Percentiles rank a stretch among this genome's conserved stretches.
Conservation (phyloP, 1,139 yeast genomes). For the Candida labiduridarum region DNA sequence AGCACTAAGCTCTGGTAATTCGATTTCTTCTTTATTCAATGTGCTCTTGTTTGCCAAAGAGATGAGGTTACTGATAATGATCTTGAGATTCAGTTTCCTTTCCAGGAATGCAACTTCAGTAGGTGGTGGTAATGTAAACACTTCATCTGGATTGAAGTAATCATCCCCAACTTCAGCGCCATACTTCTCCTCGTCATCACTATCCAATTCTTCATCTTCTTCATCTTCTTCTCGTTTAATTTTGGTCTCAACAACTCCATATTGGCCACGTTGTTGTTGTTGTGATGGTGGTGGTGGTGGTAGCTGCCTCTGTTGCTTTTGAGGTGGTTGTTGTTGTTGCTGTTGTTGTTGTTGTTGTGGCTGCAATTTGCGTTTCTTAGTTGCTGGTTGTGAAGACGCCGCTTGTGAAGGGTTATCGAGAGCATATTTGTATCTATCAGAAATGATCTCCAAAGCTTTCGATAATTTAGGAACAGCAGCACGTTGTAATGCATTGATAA, state of each 20-base stretch:
- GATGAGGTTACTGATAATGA: constrained; percentile 59
- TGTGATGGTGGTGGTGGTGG: not conserved
- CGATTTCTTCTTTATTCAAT: constrained; percentile 22
- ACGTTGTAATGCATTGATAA: constrained; percentile 60
- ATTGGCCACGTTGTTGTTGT: not conserved
- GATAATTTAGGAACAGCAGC: constrained; percentile 56
- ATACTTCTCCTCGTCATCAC: constrained; percentile 30
- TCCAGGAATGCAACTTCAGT: constrained; percentile 46
- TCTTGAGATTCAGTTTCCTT: constrained; percentile 53
- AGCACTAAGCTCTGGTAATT: constrained; percentile 23
- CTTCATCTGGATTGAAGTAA: constrained; percentile 42
- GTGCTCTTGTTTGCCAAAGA: constrained; percentile 38
- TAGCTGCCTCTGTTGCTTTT: not conserved
- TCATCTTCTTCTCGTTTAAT: constrained; percentile 9
- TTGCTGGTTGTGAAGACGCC: not conserved
- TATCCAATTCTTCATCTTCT: constrained; percentile 8
- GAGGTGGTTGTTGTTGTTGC: constrained; percentile 2
- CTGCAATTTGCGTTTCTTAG: not conserved
- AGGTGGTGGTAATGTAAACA: constrained; percentile 63
- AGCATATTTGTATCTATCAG: constrained; percentile 55
- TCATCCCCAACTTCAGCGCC: constrained; percentile 39
- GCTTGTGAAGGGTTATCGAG: constrained; percentile 13
- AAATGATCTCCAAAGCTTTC: constrained; percentile 69
- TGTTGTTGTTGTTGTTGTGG: not conserved
- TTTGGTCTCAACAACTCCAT: not conserved